Percentiles rank a stretch among this genome's conserved stretches.
These are phyloP conservation scores for Ceratobasidium sp. DNA, from an alignment of 1,284 basidiomycete genomes.

Conservation along the genomic window DNA sequence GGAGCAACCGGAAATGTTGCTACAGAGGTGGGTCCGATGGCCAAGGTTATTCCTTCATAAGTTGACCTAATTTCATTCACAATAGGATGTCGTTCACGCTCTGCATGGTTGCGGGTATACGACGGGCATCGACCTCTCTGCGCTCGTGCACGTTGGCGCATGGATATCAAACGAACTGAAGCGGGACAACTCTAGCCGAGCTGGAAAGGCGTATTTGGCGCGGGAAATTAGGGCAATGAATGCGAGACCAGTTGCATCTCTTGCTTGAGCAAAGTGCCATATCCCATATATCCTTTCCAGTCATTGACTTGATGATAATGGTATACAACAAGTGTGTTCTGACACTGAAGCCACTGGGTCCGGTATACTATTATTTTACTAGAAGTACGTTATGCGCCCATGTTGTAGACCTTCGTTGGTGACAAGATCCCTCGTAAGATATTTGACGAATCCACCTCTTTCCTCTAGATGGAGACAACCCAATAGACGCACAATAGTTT, in stretches of 20 bases:
- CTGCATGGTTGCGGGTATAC: conserved; percentile 76
- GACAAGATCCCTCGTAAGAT: no score
- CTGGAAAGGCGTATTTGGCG: conserved; percentile 80
- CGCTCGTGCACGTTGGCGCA: conserved; percentile 77
- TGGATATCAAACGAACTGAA: conserved; percentile 81
- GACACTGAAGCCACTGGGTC: no score
- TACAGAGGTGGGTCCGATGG: conserved; percentile 65
- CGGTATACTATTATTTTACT: no score
- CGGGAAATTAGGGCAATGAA: conserved; percentile 58
- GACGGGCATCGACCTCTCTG: conserved; percentile 72
- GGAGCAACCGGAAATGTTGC: conserved; percentile 95
- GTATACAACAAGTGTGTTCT: no score
- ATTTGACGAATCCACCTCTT: no score
- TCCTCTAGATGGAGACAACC: no score
- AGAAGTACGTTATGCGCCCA: no score
- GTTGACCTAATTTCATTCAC: background rate
- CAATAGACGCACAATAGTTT: no score
- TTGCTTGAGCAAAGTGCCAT: background rate
- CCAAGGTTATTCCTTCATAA: background rate
- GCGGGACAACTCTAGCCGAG: conserved; percentile 79
- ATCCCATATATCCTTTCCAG: no score
- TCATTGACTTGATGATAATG: no score
- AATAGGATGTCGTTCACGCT: conserved; percentile 83
- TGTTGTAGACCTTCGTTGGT: no score
- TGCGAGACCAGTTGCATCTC: conserved; percentile 47